These are phyloP conservation scores for Aspergillus clavatus DNA, from an alignment of 2,329 filamentous ascomycete species.

Conservation along the genomic window DNA sequence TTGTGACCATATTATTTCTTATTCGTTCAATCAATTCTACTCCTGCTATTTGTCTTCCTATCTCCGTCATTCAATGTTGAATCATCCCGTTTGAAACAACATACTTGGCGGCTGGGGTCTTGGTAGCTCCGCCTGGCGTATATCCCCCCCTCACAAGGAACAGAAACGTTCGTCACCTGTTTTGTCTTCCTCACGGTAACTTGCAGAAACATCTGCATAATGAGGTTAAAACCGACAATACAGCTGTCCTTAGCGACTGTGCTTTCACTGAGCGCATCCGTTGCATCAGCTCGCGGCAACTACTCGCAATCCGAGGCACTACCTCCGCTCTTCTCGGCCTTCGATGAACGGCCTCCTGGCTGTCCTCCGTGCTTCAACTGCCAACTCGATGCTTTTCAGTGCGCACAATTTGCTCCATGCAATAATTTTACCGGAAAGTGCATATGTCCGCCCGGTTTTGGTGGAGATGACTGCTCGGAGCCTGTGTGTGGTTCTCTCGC, in stretches of 20 bases:
- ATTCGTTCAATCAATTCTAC: no score
- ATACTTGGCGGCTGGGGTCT: background rate
- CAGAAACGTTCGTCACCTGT: background rate
- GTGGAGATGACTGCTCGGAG: constrained; percentile 85
- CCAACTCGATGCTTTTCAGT: constrained; percentile 84
- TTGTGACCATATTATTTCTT: no score
- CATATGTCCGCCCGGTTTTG: constrained; percentile 85
- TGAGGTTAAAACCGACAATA: constrained; percentile 23
- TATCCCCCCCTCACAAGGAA: background rate
- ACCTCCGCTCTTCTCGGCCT: constrained; percentile 64
- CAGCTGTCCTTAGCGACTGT: constrained; percentile 23
- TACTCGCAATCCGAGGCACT: constrained; percentile 57
- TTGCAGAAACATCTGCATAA: constrained; percentile 15
- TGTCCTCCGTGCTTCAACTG: constrained; percentile 80
- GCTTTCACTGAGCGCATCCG: constrained; percentile 20
- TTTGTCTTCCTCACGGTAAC: background rate
- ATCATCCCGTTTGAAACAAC: background rate
- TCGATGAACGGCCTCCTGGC: constrained; percentile 62
- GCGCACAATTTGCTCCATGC: constrained; percentile 84
- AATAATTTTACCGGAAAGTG: constrained; percentile 90
- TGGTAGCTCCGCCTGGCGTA: background rate
- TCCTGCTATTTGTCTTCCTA: background rate
- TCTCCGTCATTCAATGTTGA: background rate
- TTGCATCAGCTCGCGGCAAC: constrained; percentile 39
- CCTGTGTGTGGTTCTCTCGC: constrained; percentile 89